These are phyloP conservation scores for Cruciata laevipes DNA, from an alignment of 257 asterid species.

Conservation along the genomic window DNA sequence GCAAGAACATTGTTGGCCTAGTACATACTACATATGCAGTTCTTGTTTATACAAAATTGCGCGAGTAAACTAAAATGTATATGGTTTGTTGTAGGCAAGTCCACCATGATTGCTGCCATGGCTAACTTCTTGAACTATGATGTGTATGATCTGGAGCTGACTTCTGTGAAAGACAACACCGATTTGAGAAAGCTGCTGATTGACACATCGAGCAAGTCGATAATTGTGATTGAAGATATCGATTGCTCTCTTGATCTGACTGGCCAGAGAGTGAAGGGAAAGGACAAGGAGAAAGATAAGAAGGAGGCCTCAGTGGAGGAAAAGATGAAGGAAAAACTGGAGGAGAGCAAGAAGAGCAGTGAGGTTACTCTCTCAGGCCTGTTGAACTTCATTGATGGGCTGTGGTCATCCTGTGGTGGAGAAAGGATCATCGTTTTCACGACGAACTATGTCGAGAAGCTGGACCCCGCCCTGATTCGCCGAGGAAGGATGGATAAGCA, in stretches of 20 bases:
- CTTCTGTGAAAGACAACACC: neutral
- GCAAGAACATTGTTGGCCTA: no score
- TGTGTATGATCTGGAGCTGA: neutral
- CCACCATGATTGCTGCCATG: neutral
- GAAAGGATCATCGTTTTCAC: neutral
- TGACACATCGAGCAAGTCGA: neutral
- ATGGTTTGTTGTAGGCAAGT: neutral
- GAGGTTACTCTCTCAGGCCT: conserved; percentile 3
- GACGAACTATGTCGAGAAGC: neutral
- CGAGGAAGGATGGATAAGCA: neutral
- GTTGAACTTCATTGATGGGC: conserved; percentile 8
- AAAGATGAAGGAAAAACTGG: neutral
- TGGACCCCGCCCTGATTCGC: neutral
- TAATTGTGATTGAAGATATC: neutral
- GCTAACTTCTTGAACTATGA: neutral
- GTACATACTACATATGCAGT: no score
- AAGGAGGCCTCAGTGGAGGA: neutral
- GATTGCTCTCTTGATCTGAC: neutral
- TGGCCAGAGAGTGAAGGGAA: neutral
- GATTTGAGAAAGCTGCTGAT: neutral
- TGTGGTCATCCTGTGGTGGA: neutral
- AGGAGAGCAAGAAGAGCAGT: neutral
- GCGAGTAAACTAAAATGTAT: neutral
- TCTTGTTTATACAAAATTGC: no score
- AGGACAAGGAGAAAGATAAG: neutral